phyloP scores from a whole-genome alignment of 1,284 basidiomycete species.

The Rhodotorula sp. region DNA sequence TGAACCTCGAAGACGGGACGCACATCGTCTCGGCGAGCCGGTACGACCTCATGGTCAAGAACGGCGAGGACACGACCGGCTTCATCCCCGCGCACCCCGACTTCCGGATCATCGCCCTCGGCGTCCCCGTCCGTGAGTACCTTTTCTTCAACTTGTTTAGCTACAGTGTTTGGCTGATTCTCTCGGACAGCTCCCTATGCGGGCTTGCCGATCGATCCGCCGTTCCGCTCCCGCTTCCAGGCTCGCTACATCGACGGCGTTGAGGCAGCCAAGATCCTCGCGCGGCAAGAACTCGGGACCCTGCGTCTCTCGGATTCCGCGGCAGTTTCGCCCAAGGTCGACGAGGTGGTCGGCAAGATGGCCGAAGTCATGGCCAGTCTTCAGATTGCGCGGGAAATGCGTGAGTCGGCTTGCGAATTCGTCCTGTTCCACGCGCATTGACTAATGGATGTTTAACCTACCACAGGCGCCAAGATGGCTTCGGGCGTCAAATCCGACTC shows the following conservation, averaged over 20 bases:
- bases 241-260: constrained; percentile 43
- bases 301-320: not conserved
- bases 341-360: constrained; percentile 14
- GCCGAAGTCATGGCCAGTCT: constrained; percentile 26
- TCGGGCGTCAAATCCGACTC: constrained; percentile 21
- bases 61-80: constrained; percentile 36
- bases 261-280: constrained; percentile 25
- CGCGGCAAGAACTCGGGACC: constrained; percentile 8
- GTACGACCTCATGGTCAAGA: constrained; percentile 41
- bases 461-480: constrained; percentile 28
- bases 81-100: constrained; percentile 49
- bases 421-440: not conserved
- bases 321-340: not conserved
- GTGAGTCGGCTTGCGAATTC: not conserved
- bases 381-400: constrained; percentile 32
- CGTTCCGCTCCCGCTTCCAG: constrained; percentile 52
- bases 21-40: constrained; percentile 50
- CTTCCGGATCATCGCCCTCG: constrained; percentile 50
- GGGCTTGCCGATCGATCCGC: constrained; percentile 50
- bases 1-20: constrained; percentile 50
- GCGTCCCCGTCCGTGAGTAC: constrained; percentile 37
- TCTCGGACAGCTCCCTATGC: constrained; percentile 46
- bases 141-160: not conserved
- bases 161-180: constrained; percentile 14
- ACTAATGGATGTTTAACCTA: not conserved